Evolutionary conservation across 495 filamentous ascomycete genomes (phyloP), one percentile per base, ranked within the genome.

Genomic region (Penicillium samsonianum): DNA sequence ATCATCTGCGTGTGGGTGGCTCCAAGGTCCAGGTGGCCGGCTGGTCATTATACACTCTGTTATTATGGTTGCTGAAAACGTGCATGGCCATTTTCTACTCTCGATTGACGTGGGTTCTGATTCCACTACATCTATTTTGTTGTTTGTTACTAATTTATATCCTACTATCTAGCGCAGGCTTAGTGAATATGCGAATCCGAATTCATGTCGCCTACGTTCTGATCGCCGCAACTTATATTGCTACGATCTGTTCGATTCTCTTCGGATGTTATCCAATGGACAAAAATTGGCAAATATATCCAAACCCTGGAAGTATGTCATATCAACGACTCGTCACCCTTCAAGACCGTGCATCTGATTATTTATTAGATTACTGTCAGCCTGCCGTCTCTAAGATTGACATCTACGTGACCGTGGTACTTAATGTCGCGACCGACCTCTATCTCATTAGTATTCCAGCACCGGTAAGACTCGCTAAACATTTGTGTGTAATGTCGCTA

Each of bases 71-170:
- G 30, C 49, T 88, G 54, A 88, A 88, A 64, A 68, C 79, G 0
- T 80, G 81, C 63, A 79, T 86, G 76, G 76, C 78, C 28, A 67
- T 80, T 20, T 86, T 87, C 57, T 88, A 84, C 58, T 74, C 79
- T n/a, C 73, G 84, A 55, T 73, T 88, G 33, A 87, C 82, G 82
- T 83, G 69, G 68, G 75, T 60, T 43, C 22, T 40, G 43, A 35
- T 6, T 22, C 44, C 23, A 35, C 26, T 9, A 23, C 55, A 43
- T 41, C 14, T 20, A 2, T 31, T 8, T 3, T n/a, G 46, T 14
- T 16, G 14, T 7, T 49, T 43, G 38, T 51, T 28, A 30, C 46
- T 65, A n/a, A 69, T 28, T 35, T 23, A 25, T n/a, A 20, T 25
- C 22, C 14, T 38, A 0, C 43, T 3, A 11, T 28, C 3, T 59